Evolutionary conservation across 2,329 filamentous ascomycete species (phyloP).

Genomic region (Paecilomyces sp.): DNA sequence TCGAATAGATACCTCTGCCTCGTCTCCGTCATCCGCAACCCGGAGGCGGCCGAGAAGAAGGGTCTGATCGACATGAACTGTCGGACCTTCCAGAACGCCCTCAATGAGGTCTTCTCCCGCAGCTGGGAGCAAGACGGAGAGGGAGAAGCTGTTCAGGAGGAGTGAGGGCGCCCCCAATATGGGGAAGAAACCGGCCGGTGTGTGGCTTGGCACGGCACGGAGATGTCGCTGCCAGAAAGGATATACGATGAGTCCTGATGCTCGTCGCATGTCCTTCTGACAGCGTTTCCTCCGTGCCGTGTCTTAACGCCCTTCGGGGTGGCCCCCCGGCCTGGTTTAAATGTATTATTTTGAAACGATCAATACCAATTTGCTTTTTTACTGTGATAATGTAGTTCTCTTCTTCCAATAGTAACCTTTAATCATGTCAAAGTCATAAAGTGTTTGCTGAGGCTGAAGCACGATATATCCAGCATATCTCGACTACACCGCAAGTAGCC

Average conservation of each 20-base stretch:
- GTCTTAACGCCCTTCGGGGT: not conserved
- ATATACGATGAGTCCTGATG: not conserved
- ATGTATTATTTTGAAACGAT: not conserved
- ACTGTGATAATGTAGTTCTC: not conserved
- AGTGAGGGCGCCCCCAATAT: not conserved
- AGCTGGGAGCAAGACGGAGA: slow-evolving; percentile 35
- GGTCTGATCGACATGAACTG: slow-evolving; percentile 62
- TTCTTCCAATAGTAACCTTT: not conserved
- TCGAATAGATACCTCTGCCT: slow-evolving; percentile 52
- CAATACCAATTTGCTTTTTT: not conserved
- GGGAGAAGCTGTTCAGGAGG: slow-evolving; percentile 4
- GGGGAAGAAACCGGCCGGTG: not conserved
- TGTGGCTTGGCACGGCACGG: not conserved
- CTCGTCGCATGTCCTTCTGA: not conserved
- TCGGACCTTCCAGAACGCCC: slow-evolving; percentile 54
- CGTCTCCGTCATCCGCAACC: slow-evolving; percentile 58
- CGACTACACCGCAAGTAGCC: no score
- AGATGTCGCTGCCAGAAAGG: not conserved
- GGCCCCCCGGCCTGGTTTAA: not conserved
- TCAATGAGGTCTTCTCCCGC: slow-evolving; percentile 54
- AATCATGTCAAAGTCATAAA: no score
- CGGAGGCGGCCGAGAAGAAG: slow-evolving; percentile 57
- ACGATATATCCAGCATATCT: no score
- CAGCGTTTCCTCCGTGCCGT: not conserved
- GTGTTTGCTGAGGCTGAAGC: no score